Evolutionary conservation across 345 rosid genomes (phyloP), one percentile per base, ranked within the genome.

Genomic region (Sonneratia alba): DNA sequence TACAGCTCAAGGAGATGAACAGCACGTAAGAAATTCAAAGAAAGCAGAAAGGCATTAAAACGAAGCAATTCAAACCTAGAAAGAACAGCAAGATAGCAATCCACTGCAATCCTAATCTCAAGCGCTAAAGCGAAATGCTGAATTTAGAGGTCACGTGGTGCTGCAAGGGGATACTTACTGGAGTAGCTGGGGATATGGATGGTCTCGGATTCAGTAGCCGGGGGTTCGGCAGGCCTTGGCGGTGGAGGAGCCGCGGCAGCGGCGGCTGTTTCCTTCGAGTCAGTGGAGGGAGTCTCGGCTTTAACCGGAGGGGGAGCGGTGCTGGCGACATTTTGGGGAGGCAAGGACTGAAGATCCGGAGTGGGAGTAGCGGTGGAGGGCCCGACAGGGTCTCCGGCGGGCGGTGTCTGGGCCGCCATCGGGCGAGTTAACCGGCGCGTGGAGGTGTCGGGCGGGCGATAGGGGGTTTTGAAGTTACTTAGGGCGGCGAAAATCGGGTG

Each of bases 121-220:
- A 27, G 19, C 38, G 11, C 38, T 7, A 6, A 59, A 59, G 36
- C 66, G 27, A 62, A 32, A 32, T 34, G 66, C 19, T 62, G 19
- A 62, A 27, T 34, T 62, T 62, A 24, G 66, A 34, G 66, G 18
- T 27, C 36, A 1, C 7, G 10, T 14, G 15, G n/a, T 27, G 36
- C 65, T 27, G 34, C 22, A 21, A 42, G 59, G 22, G 59, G 22
- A 18, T n/a, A 82, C 91, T 89, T 81, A 94, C 98, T 72, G 73
- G 97, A 85, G 85, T 88, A 90, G 83, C 96, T 88, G 71, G 98
- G 97, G 69, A 87, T 62, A 75, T 80, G 77, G 67, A 87, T 78
- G 72, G 77, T 67, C 73, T 87, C 87, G 19, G 79, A 67, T 0
- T 85, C 88, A 37, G 89, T 15, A 66, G 85, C 59, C 36, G 85